A percentile compares a stretch with the other conserved stretches of the same genome.
Evolutionary conservation across 2,329 filamentous ascomycete species (phyloP).

Genomic region (Trichoderma guizhouense): DNA sequence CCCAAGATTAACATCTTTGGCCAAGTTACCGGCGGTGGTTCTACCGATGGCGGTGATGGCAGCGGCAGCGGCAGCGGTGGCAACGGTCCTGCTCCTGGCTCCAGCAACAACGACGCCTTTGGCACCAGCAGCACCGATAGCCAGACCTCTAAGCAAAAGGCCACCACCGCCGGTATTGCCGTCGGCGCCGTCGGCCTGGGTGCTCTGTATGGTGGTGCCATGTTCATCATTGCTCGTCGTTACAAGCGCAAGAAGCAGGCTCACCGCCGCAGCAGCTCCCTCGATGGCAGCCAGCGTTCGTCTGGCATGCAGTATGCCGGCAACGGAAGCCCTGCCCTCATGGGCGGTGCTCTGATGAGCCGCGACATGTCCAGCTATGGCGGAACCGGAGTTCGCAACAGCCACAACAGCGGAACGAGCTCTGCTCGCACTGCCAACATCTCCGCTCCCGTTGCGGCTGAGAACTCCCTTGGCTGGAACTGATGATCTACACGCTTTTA

Average conservation of each 20-base stretch:
- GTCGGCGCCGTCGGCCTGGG: constrained; percentile 74
- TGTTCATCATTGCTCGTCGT: constrained; percentile 87
- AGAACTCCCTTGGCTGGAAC: constrained; percentile 96
- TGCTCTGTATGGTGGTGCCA: constrained; percentile 85
- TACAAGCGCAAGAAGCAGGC: constrained; percentile 83
- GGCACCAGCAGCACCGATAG: constrained; percentile 42
- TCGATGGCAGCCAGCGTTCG: constrained; percentile 48
- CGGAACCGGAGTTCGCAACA: constrained; percentile 50
- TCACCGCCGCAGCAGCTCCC: constrained; percentile 73
- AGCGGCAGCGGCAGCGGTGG: background rate
- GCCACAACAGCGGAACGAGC: constrained; percentile 63
- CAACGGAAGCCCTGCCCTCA: constrained; percentile 56
- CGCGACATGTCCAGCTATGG: constrained; percentile 56
- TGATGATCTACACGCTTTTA: constrained; percentile 37
- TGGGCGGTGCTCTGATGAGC: constrained; percentile 65
- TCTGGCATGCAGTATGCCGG: constrained; percentile 53
- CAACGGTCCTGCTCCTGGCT: constrained; percentile 8
- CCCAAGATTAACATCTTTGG: constrained; percentile 57
- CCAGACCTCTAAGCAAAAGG: constrained; percentile 57
- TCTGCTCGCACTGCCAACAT: constrained; percentile 63
- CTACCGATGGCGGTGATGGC: constrained; percentile 26
- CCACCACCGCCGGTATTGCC: constrained; percentile 67
- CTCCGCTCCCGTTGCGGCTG: constrained; percentile 83
- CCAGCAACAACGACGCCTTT: constrained; percentile 38
- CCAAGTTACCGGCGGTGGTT: constrained; percentile 38